Conservation (phyloP, 495 filamentous ascomycete genomes). For the Penicillium argentinense region DNA sequence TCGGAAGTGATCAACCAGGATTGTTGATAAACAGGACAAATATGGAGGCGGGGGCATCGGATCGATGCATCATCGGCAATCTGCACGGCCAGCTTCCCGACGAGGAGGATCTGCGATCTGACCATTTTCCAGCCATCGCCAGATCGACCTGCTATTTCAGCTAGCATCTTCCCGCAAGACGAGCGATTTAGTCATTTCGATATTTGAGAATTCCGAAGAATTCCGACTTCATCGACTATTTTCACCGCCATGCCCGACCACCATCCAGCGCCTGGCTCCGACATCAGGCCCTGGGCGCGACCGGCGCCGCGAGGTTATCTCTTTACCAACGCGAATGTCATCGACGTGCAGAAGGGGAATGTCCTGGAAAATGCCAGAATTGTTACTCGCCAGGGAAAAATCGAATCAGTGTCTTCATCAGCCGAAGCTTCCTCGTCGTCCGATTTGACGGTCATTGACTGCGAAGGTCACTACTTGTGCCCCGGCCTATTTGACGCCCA, state of each 20-base stretch:
- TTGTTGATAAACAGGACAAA: conserved; percentile 1
- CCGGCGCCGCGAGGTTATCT: conserved; percentile 26
- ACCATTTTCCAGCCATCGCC: background rate
- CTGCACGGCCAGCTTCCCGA: conserved; percentile 14
- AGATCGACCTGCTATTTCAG: background rate
- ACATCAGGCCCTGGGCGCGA: conserved; percentile 39
- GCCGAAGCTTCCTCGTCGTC: conserved; percentile 12
- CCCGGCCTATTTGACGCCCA: conserved; percentile 59
- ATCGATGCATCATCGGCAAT: conserved; percentile 17
- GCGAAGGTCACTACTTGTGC: conserved; percentile 46
- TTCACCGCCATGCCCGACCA: conserved; percentile 9
- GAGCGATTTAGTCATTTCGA: background rate
- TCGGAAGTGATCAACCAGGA: conserved; percentile 7
- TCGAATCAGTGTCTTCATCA: conserved; percentile 13
- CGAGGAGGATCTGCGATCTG: background rate
- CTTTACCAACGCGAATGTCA: conserved; percentile 35
- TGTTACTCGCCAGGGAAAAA: conserved; percentile 17
- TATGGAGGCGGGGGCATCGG: conserved; percentile 10
- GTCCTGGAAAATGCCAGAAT: conserved; percentile 23
- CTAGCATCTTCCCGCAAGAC: background rate
- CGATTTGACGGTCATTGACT: conserved; percentile 30
- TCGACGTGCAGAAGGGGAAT: conserved; percentile 30
- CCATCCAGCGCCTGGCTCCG: conserved; percentile 14
- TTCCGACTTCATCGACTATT: background rate
- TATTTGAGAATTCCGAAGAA: background rate